Evolutionary conservation across 345 rosid genomes (phyloP), one percentile per base, ranked within the genome.

Genomic region (Diplotaxis tenuifolia): DNA sequence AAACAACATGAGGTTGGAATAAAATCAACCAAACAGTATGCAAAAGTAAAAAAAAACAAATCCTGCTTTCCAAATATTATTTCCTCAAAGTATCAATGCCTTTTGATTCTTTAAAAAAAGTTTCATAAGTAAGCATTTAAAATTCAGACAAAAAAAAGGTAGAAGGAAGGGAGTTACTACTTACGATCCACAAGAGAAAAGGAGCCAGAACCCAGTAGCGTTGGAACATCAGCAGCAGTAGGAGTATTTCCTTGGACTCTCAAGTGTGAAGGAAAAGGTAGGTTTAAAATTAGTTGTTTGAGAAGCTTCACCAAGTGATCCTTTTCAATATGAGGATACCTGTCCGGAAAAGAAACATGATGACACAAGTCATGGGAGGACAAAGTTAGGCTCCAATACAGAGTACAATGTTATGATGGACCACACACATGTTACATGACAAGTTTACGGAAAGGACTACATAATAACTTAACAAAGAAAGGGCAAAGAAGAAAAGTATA

Each of bases 301-400:
- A 95, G 80, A 83, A 95, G 98, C 87, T 88, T 86, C 69, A 89
- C 90, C 87, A 95, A 82, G 85, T 95, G 99, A 81, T 86, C 88
- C 67, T 86, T 87, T 80, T 82, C 88, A 54, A 95, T 74, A 74
- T 95, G 97, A 68, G 92, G 85, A 73, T 90, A 89, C 91, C 99
- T 95, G 81, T 47, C 59, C 57, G 76, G 72, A 62, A 65, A 57
- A 57, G 55, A 65, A 38, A 77, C 62, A 73, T 72, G 71, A 63
- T 55, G 68, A 40, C 68, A 80, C 25, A 75, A 67, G 76, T 16
- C 36, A 61, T 32, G 36, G 16, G 11, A 74, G 63, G 52, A 53
- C 40, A 59, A 61, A 59, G n/a, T 6, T 32, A 34, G 31, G 42
- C 45, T 60, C 18, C 2, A 38, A 36, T 8, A 31, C 29, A 56